Base-by-base conservation (phyloP, 2,329 filamentous ascomycete species). In the Colletotrichum endophyticum region DNA sequence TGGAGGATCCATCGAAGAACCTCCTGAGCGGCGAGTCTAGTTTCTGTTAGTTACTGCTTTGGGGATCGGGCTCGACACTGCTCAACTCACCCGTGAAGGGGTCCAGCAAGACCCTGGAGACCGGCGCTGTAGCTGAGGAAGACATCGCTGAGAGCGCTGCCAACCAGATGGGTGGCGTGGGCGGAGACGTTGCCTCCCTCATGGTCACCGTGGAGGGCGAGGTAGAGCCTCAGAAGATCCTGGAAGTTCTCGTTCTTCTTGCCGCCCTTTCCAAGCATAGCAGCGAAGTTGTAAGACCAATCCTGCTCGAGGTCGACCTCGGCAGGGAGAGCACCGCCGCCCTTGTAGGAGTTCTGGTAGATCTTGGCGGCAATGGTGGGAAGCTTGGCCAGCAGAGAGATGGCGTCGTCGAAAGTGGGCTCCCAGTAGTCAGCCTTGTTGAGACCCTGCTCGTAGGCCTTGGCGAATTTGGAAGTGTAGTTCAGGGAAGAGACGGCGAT, bases 381-480 rank as follows among this genome's bases (percentile, higher is more conserved):
- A 70, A 99, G 93, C 90, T 99, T 99, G 78, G 96, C 97, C 73
- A 99, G 91, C 78, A 99, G 91, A 64, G 94, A 95, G 85, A 99
- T 98, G 85, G 92, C 93, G 88, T 99, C 97, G 84, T 99, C 96
- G 83, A 98, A 99, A 61, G 95, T 98, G 16, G 96, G 95, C 88
- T 99, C 97, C 97, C 97, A 99, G 92, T 99, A 99, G 81, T 98
- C 95, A 70, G 95, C 95, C 90, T 99, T 99, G 91, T 93, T 95
- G 79, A 99, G 88, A 44, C 97, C 97, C 80, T 94, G 88, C 85
- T 96, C 96, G 86, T 99, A 99, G 25, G 94, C 94, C 87, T 96
- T 96, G 79, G 96, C 97, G 81, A 99, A 99, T 83, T 94, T 92
- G 81, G 95, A 98, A 80, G 96, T 96, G 85, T 98, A 95, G 88